These are phyloP conservation scores for Aspergillus ochraceoroseus DNA, from an alignment of 2,329 filamentous ascomycete species.

Conservation along the genomic window DNA sequence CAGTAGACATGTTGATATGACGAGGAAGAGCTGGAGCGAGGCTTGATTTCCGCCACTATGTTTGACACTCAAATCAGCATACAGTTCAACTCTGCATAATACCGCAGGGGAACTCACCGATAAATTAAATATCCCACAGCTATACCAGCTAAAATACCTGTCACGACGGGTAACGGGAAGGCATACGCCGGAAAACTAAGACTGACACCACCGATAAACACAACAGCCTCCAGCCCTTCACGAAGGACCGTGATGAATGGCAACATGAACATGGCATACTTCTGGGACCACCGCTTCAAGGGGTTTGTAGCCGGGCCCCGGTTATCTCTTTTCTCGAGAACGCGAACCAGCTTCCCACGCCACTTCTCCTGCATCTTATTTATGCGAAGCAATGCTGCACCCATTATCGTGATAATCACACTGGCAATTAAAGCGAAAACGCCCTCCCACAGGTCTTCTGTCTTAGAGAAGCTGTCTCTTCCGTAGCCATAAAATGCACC, in stretches of 20 bases:
- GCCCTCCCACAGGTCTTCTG: slow-evolving; percentile 77
- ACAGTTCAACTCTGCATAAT: neutral
- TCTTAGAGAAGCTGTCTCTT: slow-evolving; percentile 59
- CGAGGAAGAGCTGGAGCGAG: slow-evolving; percentile 68
- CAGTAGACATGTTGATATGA: slow-evolving; percentile 71
- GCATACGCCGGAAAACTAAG: slow-evolving; percentile 54
- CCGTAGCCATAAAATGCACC: slow-evolving; percentile 68
- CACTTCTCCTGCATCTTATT: slow-evolving; percentile 83
- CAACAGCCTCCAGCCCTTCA: slow-evolving; percentile 19
- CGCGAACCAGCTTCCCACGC: slow-evolving; percentile 71
- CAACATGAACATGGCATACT: slow-evolving; percentile 78
- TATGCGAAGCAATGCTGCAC: slow-evolving; percentile 71
- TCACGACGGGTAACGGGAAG: slow-evolving; percentile 58
- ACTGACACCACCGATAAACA: slow-evolving; percentile 20
- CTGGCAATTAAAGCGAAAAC: slow-evolving; percentile 71
- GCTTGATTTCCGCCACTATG: slow-evolving; percentile 57
- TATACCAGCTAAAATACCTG: slow-evolving; percentile 62
- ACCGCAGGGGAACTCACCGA: neutral
- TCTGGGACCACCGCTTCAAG: slow-evolving; percentile 64
- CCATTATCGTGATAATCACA: slow-evolving; percentile 76
- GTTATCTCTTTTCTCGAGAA: slow-evolving; percentile 53
- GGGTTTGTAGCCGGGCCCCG: slow-evolving; percentile 37
- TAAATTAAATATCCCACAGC: slow-evolving; percentile 6
- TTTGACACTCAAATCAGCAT: neutral
- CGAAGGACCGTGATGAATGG: slow-evolving; percentile 65